These are phyloP conservation scores for Henningerozyma blattae DNA, from an alignment of 805 yeast species.

Conservation along the genomic window DNA sequence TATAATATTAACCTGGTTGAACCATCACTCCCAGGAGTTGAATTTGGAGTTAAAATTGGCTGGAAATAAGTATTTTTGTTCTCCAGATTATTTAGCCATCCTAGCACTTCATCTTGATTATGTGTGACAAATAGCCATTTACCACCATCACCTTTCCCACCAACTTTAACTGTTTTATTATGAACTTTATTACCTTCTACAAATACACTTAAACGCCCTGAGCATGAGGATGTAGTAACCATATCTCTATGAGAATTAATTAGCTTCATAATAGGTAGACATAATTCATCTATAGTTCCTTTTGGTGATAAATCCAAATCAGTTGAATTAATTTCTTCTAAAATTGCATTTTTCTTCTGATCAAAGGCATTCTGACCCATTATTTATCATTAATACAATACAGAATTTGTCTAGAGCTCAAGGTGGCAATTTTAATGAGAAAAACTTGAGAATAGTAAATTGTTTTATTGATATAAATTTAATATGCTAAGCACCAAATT, in stretches of 20 bases:
- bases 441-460: too few relatives aligned
- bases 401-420: too few relatives aligned
- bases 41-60: not conserved
- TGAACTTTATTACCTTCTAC: constrained; percentile 53
- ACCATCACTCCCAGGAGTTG: constrained; percentile 2
- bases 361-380: constrained; percentile 40
- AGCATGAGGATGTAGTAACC: constrained; percentile 84
- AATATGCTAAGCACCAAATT: too few relatives aligned
- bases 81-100: constrained; percentile 33
- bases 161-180: constrained; percentile 32
- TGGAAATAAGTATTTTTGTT: constrained; percentile 13
- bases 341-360: constrained; percentile 47
- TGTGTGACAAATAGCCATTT: constrained; percentile 76
- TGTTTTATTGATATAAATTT: too few relatives aligned
- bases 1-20: constrained; percentile 47
- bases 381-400: too few relatives aligned
- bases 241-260: constrained; percentile 52
- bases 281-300: constrained; percentile 67
- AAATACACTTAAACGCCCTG: constrained; percentile 77
- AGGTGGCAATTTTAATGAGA: too few relatives aligned
- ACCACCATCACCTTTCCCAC: constrained; percentile 82
- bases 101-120: constrained; percentile 33
- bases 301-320: constrained; percentile 71
- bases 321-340: constrained; percentile 36
- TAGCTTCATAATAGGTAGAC: constrained; percentile 58